Conservation (phyloP, 306 rosid species). For the Acacia confusa region DNA sequence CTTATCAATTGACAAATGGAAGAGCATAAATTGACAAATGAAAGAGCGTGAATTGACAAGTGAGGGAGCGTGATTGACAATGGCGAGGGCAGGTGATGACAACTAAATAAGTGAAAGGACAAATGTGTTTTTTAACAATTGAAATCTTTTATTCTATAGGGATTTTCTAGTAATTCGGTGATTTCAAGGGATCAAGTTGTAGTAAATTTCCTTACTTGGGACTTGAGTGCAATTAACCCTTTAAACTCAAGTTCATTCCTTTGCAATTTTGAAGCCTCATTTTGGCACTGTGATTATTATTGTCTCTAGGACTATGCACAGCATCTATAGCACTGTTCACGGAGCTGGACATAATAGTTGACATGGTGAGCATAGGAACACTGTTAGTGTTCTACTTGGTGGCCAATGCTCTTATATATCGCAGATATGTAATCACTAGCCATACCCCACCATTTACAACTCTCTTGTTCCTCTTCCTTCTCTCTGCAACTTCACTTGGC, state of each 20-base stretch:
- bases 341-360: constrained; percentile 65
- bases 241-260: background rate
- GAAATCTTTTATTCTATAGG: no score
- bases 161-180: no score
- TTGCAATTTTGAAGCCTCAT: background rate
- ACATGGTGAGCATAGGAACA: constrained; percentile 73
- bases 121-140: no score
- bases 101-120: no score
- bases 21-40: no score
- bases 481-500: constrained; percentile 62
- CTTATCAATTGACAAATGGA: no score
- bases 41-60: no score
- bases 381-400: constrained; percentile 88
- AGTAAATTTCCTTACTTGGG: no score
- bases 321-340: constrained; percentile 88
- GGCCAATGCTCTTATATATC: constrained; percentile 83
- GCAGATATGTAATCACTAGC: constrained; percentile 59
- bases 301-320: constrained; percentile 70
- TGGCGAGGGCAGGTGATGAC: no score
- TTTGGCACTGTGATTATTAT: background rate
- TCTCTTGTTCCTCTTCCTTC: constrained; percentile 67
- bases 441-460: constrained; percentile 52
- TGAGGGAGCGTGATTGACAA: no score
- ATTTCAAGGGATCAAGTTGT: no score
- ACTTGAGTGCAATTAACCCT: background rate